A percentile compares a stretch with the other conserved stretches of the same genome.
These are phyloP conservation scores for Hepatocystis sp. DNA, from an alignment of 169 alveolate species.

Conservation along the genomic window DNA sequence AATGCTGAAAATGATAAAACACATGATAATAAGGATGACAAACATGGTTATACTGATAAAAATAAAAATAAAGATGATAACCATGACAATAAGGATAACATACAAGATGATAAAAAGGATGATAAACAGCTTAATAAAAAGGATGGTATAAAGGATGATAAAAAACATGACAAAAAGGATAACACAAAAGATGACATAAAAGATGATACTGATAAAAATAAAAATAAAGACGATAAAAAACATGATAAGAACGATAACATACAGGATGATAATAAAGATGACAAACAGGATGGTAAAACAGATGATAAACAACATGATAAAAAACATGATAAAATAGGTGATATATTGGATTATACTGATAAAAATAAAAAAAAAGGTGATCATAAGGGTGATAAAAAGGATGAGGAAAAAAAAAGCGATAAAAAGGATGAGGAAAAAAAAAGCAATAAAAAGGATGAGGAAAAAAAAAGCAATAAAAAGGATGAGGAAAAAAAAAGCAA, in stretches of 20 bases:
- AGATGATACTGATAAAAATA: too few relatives aligned
- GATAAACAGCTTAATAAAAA: neutral
- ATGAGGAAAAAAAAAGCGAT: conserved; percentile 2
- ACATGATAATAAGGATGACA: neutral
- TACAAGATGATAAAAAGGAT: neutral
- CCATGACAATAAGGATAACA: neutral
- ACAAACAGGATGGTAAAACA: too few relatives aligned
- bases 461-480: neutral
- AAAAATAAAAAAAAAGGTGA: neutral
- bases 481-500: neutral
- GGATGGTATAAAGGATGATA: too few relatives aligned
- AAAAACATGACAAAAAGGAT: too few relatives aligned
- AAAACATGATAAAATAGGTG: too few relatives aligned
- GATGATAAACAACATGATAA: too few relatives aligned
- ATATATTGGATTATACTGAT: neutral
- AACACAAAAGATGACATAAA: too few relatives aligned
- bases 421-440: neutral
- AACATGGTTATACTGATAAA: neutral
- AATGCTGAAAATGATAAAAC: neutral
- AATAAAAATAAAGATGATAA: neutral
- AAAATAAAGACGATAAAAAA: too few relatives aligned
- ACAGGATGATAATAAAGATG: too few relatives aligned
- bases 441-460: neutral
- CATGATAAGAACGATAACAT: too few relatives aligned
- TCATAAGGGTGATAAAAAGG: neutral